phyloP scores from a whole-genome alignment of 768 basidiomycete species.

The Pluteus cervinus region DNA sequence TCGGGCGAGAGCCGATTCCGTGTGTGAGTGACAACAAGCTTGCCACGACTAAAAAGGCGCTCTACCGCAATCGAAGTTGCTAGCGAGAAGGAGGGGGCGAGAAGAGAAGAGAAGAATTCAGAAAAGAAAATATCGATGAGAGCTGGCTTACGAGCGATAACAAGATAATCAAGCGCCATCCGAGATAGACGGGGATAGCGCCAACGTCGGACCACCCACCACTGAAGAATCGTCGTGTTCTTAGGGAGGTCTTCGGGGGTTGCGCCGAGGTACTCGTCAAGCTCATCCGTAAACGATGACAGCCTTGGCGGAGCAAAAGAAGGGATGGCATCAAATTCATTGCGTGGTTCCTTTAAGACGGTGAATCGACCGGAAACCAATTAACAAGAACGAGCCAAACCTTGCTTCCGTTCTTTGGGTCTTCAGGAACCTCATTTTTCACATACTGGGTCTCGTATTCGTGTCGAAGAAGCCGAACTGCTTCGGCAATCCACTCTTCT shows the following conservation, averaged over 20 bases:
- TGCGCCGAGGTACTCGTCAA: constrained; percentile 10
- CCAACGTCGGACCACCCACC: constrained; percentile 16
- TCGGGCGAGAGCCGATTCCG: constrained; percentile 16
- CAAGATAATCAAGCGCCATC: constrained; percentile 21
- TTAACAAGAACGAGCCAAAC: too few relatives aligned
- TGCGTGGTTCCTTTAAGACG: too few relatives aligned
- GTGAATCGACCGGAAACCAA: too few relatives aligned
- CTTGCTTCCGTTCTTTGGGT: not conserved
- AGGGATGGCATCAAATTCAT: constrained; percentile 4
- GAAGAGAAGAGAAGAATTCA: not conserved
- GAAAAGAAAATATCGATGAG: constrained; percentile 1
- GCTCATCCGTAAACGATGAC: constrained; percentile 5
- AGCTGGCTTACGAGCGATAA: constrained; percentile 13
- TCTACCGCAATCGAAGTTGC: constrained; percentile 23
- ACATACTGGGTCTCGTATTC: constrained; percentile 13
- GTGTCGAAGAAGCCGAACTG: constrained; percentile 14
- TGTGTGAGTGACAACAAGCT: constrained; percentile 17
- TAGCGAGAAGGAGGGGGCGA: constrained; percentile 6
- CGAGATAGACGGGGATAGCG: constrained; percentile 14
- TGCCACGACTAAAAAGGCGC: constrained; percentile 20
- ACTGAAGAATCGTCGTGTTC: constrained; percentile 9
- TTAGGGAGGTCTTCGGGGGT: constrained; percentile 3
- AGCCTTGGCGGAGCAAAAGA: constrained; percentile 5
- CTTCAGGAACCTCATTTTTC: constrained; percentile 3
- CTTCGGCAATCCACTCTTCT: constrained; percentile 20